Evolutionary conservation across 495 filamentous ascomycete genomes (phyloP).

Genomic region (Bacidia gigantensis): DNA sequence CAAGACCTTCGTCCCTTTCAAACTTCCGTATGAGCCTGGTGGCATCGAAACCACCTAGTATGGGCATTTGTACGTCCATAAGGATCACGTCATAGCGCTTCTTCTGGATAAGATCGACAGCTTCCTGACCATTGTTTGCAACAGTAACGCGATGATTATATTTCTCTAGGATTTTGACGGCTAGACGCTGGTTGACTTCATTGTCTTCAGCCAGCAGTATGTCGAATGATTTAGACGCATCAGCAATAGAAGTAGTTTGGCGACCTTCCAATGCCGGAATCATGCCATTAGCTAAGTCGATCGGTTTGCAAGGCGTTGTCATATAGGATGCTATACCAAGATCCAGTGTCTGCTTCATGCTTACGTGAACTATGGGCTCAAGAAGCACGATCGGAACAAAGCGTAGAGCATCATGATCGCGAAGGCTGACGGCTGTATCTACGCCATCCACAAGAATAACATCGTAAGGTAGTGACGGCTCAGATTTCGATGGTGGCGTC

Average conservation of each 20-base stretch:
- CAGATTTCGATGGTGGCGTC: conserved; percentile 38
- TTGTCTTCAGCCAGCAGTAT: conserved; percentile 97
- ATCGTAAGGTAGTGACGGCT: conserved; percentile 64
- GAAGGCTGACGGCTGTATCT: conserved; percentile 69
- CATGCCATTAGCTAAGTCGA: conserved; percentile 96
- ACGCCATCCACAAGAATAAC: conserved; percentile 96
- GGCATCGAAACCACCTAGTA: conserved; percentile 98
- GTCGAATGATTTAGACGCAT: conserved; percentile 91
- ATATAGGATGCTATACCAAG: conserved; percentile 96
- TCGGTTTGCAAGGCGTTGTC: conserved; percentile 91
- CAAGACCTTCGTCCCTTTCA: conserved; percentile 61
- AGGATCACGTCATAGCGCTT: conserved; percentile 83
- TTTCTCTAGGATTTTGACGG: conserved; percentile 94
- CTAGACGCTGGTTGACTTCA: conserved; percentile 89
- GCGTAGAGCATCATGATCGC: conserved; percentile 87
- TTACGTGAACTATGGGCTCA: conserved; percentile 81
- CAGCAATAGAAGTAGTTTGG: conserved; percentile 79
- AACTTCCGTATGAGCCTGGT: conserved; percentile 95
- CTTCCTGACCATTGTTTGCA: conserved; percentile 87
- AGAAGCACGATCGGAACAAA: conserved; percentile 94
- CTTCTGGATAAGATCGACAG: conserved; percentile 68
- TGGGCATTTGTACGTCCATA: conserved; percentile 99
- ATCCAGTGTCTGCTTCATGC: conserved; percentile 87
- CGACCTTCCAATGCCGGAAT: conserved; percentile 93
- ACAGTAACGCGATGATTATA: conserved; percentile 96